Percentiles rank a stretch among this genome's conserved stretches.
Conservation (phyloP, 2,329 filamentous ascomycete genomes). For the Phaeosphaeriaceae sp. region DNA sequence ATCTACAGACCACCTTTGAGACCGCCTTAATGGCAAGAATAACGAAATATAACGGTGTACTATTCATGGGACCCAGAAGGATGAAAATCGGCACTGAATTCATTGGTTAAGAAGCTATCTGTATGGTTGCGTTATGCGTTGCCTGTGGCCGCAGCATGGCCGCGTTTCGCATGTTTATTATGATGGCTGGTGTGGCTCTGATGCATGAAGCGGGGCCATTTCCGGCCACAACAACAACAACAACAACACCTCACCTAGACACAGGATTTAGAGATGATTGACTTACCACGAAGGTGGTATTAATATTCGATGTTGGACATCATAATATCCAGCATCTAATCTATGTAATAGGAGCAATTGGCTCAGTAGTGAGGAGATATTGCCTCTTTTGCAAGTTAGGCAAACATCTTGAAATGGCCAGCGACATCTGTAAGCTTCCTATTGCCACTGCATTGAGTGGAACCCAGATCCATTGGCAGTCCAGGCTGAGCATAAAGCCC, state of each 20-base stretch:
- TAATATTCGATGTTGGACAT: constrained; percentile 14
- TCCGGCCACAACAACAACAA: constrained; percentile 29
- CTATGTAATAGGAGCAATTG: constrained; percentile 38
- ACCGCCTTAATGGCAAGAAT: constrained; percentile 20
- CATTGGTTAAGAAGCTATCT: constrained; percentile 41
- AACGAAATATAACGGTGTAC: constrained; percentile 23
- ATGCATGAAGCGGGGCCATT: constrained; percentile 37
- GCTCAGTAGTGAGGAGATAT: constrained; percentile 34
- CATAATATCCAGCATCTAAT: constrained; percentile 25
- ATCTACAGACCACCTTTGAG: background rate
- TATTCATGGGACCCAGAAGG: constrained; percentile 21
- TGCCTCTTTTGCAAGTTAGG: constrained; percentile 35
- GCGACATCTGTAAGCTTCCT: constrained; percentile 36
- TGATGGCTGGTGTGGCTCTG: constrained; percentile 39
- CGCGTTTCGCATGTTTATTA: constrained; percentile 42
- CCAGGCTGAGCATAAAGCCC: constrained; percentile 28
- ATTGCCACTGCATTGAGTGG: constrained; percentile 42
- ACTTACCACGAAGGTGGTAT: constrained; percentile 21
- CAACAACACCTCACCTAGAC: constrained; percentile 35
- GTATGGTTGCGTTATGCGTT: constrained; percentile 36
- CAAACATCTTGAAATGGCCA: constrained; percentile 35
- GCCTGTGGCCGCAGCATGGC: constrained; percentile 29
- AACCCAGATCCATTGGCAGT: constrained; percentile 25
- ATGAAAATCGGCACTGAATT: constrained; percentile 29
- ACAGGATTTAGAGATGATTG: constrained; percentile 22